phyloP scores from a whole-genome alignment of 1,284 basidiomycete species.

The Trichosporon sp. region DNA sequence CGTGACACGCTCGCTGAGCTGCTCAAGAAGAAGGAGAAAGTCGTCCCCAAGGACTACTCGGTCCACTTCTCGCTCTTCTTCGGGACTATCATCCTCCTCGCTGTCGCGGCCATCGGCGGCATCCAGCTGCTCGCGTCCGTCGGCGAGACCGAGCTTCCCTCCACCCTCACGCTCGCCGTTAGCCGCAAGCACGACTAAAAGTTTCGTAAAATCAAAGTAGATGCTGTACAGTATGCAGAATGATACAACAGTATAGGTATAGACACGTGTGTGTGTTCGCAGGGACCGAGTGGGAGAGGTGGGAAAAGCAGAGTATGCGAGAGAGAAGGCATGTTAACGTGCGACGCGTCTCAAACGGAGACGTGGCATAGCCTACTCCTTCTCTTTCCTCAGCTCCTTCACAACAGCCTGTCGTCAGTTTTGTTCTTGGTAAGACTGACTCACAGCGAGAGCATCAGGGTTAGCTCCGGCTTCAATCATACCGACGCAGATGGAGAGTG shows the following conservation, averaged over 20 bases:
- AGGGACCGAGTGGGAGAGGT: neutral
- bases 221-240: constrained; percentile 20
- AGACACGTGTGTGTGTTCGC: neutral
- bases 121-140: constrained; percentile 47
- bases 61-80: constrained; percentile 50
- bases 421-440: constrained; percentile 6
- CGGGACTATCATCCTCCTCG: constrained; percentile 46
- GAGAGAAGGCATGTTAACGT: neutral
- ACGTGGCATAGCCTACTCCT: constrained; percentile 19
- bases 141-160: constrained; percentile 53
- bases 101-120: constrained; percentile 38
- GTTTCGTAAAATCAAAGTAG: constrained; percentile 4
- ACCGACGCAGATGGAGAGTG: constrained; percentile 51
- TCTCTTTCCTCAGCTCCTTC: constrained; percentile 39
- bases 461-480: constrained; percentile 56
- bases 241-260: constrained; percentile 25
- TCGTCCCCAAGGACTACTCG: constrained; percentile 28
- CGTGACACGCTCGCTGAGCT: constrained; percentile 32
- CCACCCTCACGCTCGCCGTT: constrained; percentile 53
- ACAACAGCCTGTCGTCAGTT: constrained; percentile 36
- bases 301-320: neutral
- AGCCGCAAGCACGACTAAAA: constrained; percentile 45
- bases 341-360: neutral
- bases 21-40: constrained; percentile 49
- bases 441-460: constrained; percentile 53